These are phyloP conservation scores for Alternaria sp. DNA, from an alignment of 2,329 filamentous ascomycete species.

Conservation along the genomic window DNA sequence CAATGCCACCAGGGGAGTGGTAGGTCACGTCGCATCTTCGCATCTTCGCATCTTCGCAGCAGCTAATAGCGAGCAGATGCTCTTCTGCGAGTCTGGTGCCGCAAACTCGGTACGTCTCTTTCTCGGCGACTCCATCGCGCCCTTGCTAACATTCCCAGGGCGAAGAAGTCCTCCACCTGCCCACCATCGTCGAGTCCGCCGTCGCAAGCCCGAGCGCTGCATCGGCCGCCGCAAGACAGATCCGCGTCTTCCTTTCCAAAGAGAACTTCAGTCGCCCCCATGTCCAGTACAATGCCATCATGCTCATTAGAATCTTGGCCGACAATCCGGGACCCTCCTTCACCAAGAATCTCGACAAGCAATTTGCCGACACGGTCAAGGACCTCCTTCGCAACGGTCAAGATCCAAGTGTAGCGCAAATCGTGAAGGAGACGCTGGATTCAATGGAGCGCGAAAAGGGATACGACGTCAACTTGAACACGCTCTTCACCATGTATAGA, in stretches of 20 bases:
- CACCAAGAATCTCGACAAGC: slow-evolving; percentile 86
- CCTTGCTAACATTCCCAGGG: slow-evolving; percentile 61
- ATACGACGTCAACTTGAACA: slow-evolving; percentile 75
- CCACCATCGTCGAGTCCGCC: slow-evolving; percentile 91
- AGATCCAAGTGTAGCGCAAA: slow-evolving; percentile 81
- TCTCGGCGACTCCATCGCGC: not conserved
- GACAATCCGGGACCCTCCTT: slow-evolving; percentile 93
- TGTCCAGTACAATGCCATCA: slow-evolving; percentile 93
- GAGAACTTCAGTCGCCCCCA: slow-evolving; percentile 72
- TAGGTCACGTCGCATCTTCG: slow-evolving; percentile 55
- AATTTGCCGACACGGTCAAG: slow-evolving; percentile 80
- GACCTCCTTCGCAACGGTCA: slow-evolving; percentile 74
- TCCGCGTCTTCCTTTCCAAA: slow-evolving; percentile 82
- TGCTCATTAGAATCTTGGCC: slow-evolving; percentile 89
- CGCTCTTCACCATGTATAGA: slow-evolving; percentile 85
- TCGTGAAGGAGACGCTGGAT: slow-evolving; percentile 86
- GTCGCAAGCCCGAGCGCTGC: slow-evolving; percentile 90
- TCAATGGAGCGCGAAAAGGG: slow-evolving; percentile 75
- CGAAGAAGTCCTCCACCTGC: slow-evolving; percentile 91
- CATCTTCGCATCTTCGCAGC: slow-evolving; percentile 6
- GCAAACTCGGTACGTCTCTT: slow-evolving; percentile 55
- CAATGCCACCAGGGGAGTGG: slow-evolving; percentile 71
- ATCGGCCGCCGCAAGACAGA: slow-evolving; percentile 77
- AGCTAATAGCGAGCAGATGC: slow-evolving; percentile 62
- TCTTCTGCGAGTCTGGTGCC: slow-evolving; percentile 80